A percentile compares a stretch with the other conserved stretches of the same genome.
phyloP scores from a whole-genome alignment of 768 basidiomycete species.

The Lactifluus piperatus region DNA sequence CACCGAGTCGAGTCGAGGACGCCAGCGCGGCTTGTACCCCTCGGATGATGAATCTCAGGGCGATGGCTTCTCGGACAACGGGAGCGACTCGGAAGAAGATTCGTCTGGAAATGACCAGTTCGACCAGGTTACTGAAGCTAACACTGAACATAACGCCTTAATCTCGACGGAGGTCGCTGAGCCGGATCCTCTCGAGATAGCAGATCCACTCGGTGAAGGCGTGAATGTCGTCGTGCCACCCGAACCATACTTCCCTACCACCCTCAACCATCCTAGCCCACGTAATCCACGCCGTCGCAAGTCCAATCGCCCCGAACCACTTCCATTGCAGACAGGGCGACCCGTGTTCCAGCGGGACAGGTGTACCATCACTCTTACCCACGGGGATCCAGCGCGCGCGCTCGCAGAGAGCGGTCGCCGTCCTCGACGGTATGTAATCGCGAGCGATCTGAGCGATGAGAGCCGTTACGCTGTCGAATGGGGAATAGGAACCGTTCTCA shows the following conservation, averaged over 20 bases:
- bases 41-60: slow-evolving; percentile 53
- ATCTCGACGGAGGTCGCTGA: slow-evolving; percentile 44
- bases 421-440: slow-evolving; percentile 70
- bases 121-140: slow-evolving; percentile 76
- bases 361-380: slow-evolving; percentile 81
- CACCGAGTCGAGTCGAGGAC: slow-evolving; percentile 39
- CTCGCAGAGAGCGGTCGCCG: slow-evolving; percentile 46
- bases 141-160: slow-evolving; percentile 78
- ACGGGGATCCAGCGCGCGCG: slow-evolving; percentile 62
- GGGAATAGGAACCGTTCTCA: slow-evolving; percentile 92
- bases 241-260: slow-evolving; percentile 74
- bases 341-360: slow-evolving; percentile 87
- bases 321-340: slow-evolving; percentile 59
- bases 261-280: slow-evolving; percentile 41
- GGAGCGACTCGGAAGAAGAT: slow-evolving; percentile 44
- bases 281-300: slow-evolving; percentile 44
- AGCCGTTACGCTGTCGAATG: slow-evolving; percentile 93
- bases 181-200: slow-evolving; percentile 40
- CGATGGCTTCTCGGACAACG: slow-evolving; percentile 40
- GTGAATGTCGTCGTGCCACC: slow-evolving; percentile 82
- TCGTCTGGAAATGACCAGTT: slow-evolving; percentile 58
- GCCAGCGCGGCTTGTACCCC: slow-evolving; percentile 56
- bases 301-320: slow-evolving; percentile 53
- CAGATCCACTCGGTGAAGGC: slow-evolving; percentile 87
- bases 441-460: slow-evolving; percentile 93